Percentiles rank a stretch among this genome's conserved stretches.
These are phyloP conservation scores for Boletus sp. DNA, from an alignment of 768 basidiomycete species.

Conservation along the genomic window DNA sequence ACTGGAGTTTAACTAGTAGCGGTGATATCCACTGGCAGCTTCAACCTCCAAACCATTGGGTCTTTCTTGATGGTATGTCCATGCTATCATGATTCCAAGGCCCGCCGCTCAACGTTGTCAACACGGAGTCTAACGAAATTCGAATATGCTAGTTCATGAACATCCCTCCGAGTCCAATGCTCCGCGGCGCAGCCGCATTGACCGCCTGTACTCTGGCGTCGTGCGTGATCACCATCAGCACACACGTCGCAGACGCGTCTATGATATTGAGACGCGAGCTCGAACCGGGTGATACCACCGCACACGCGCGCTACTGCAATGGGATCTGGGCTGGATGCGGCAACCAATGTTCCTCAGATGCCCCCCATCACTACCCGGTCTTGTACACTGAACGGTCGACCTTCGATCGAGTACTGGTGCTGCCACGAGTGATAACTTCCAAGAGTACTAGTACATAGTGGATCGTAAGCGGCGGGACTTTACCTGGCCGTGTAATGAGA, in stretches of 20 bases:
- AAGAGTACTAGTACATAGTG: not conserved
- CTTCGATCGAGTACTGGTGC: conserved; percentile 10
- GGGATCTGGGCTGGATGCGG: conserved; percentile 11
- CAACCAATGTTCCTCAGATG: not conserved
- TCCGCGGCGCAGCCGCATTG: not conserved
- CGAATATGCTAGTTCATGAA: not conserved
- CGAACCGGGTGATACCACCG: not conserved
- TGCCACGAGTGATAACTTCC: conserved; percentile 1
- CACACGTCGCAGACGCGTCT: not conserved
- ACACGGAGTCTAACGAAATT: not conserved
- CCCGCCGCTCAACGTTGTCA: no score
- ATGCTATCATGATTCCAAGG: not conserved
- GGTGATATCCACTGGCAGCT: not conserved
- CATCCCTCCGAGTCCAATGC: not conserved
- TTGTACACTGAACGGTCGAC: conserved; percentile 1
- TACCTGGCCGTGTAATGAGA: not conserved
- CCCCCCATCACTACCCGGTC: conserved; percentile 6
- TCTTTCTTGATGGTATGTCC: not conserved
- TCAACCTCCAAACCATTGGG: not conserved
- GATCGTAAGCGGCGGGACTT: not conserved
- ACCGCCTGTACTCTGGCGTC: not conserved
- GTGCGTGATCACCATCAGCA: conserved; percentile 1
- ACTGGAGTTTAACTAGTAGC: no score
- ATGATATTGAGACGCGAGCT: not conserved
- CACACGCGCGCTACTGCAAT: conserved; percentile 1